phyloP scores from a whole-genome alignment of 345 rosid species.

The Orychophragmus violaceus region DNA sequence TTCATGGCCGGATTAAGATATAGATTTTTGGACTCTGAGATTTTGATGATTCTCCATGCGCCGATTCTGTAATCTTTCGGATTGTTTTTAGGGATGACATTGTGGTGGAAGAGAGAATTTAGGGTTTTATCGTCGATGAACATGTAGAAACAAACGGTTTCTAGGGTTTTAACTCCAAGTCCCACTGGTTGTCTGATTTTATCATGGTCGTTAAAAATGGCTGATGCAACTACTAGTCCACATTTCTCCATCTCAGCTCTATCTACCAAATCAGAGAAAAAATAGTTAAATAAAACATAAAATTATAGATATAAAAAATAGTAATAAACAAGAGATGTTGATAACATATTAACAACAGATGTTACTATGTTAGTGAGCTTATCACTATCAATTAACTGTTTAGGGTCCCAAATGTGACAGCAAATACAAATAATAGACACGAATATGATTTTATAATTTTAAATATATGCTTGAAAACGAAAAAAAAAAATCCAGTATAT shows the following conservation, averaged over 20 bases:
- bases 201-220: slow-evolving; percentile 84
- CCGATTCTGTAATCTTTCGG: slow-evolving; percentile 35
- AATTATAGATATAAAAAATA: background rate
- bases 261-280: slow-evolving; percentile 36
- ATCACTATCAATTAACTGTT: too few species aligned
- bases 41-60: slow-evolving; percentile 62
- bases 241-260: slow-evolving; percentile 71
- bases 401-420: background rate
- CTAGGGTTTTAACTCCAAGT: slow-evolving; percentile 59
- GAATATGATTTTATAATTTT: background rate
- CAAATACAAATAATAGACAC: too few species aligned
- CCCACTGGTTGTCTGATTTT: slow-evolving; percentile 79
- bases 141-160: slow-evolving; percentile 73
- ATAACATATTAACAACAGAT: too few species aligned
- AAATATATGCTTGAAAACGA: background rate
- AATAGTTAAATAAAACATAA: background rate
- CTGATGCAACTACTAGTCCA: slow-evolving; percentile 74
- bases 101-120: slow-evolving; percentile 38
- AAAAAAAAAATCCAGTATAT: background rate
- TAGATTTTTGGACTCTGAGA: slow-evolving; percentile 23
- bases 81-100: slow-evolving; percentile 34
- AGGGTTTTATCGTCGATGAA: slow-evolving; percentile 65
- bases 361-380: background rate
- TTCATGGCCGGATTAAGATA: slow-evolving; percentile 80
- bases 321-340: background rate